Evolutionary conservation across 805 yeast genomes (phyloP), one percentile per base, ranked within the genome.

Genomic region (Kurtzmaniella cleridarum): DNA sequence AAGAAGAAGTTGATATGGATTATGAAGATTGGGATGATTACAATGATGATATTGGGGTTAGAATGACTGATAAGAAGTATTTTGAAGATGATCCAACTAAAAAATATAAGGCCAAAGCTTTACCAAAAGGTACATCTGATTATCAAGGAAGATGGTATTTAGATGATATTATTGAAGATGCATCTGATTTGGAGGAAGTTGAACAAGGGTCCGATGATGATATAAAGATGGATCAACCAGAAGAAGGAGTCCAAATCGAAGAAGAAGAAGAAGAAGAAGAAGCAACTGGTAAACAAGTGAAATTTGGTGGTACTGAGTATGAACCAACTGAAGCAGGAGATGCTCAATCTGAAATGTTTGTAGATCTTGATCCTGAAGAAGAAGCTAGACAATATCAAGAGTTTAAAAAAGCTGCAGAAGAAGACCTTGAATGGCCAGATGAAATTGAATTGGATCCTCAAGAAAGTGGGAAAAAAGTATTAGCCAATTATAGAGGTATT

Each of bases 361-460:
- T 79, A 39, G 96, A 88, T 28, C 64, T 88, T 36, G 67, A 83
- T 1, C 79, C 82, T 27, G 96, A 86, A 50, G 96, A 88, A 50
- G 96, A 87, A 58, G 79, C 78, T 43, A 75, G 79, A 50, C 96
- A 90, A 61, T 69, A 88, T 45, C 66, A 73, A 41, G 75, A 73
- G 51, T 89, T 72, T 64, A 77, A 93, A 49, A 71, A 70, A 30
- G 60, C 77, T 45, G 96, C 80, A 48, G 75, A 76, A 43, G 97
- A 90, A 40, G 97, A 88, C 57, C 73, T 78, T 27, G 96, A 90
- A 51, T 93, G 89, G 70, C 98, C 98, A 0, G 99, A 93, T 62
- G 98, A 93, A 64, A 64, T 91, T 40, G 98, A 93, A 59, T 65
- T 93, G 32, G 75, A 72, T 34, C 97, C 97, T 24, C 56, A 61